Base-by-base conservation (phyloP, 805 yeast genomes). In the Candida schatavii region DNA sequence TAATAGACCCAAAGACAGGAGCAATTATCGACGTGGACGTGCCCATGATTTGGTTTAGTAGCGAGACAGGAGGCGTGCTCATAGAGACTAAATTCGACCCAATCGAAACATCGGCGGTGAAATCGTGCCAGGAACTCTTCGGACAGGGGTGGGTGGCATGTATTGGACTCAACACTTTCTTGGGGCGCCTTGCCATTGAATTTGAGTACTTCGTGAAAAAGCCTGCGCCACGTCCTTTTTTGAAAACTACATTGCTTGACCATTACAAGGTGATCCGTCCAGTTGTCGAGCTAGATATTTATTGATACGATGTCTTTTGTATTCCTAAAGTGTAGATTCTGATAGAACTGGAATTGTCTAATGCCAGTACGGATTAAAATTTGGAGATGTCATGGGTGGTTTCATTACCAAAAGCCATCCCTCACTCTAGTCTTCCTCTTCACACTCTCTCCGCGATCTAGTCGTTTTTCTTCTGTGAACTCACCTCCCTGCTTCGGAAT, bases 151-250 rank as follows among this genome's bases (percentile, higher is more conserved):
- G 55, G 55, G 41, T 45, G 3, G 41, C 40, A 3, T 41, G 39
- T 4, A 46, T 44, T 35, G 55, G 55, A 2, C 42, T 51, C 33
- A 47, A 48, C 36, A 47, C 44, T 39, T 43, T 51, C 26, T 41
- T 45, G 39, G 42, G 44, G 5, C 51, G 47, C 37, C 42, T 48
- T 10, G 35, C 46, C 18, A 40, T 49, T 4, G 51, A 51, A 34
- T 51, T 51, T 40, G 55, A 51, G 34, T 42, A 47, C 46, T 47
- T 47, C 20, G 44, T 48, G 13, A 47, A 47, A 2, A 51, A 49
- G 31, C 47, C 48, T 5, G 53, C 53, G 5, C 55, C 55, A 10
- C 32, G 46, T 21, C 46, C 32, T 14, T 29, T 45, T 7, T 41
- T 51, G 47, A 49, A 42, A 33, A 33, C 14, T 9, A 13, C 17